Percentiles rank a stretch among this genome's conserved stretches.
Conservation (phyloP, 2,329 filamentous ascomycete genomes). For the Ophiostoma angusticollis region DNA sequence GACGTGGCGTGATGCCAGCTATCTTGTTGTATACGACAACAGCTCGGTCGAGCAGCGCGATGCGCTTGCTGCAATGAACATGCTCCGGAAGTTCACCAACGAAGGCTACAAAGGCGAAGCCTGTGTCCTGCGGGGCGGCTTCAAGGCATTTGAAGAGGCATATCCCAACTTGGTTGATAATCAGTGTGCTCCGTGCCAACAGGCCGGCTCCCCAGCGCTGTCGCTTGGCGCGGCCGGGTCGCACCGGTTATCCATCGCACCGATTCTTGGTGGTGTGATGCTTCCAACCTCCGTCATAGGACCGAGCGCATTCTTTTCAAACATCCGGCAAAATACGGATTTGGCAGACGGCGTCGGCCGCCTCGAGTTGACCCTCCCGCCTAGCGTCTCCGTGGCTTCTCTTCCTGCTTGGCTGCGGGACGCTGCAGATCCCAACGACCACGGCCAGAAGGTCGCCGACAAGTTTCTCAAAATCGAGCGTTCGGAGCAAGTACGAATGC, state of each 20-base stretch:
- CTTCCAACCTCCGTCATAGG: constrained; percentile 58
- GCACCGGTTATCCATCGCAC: constrained; percentile 39
- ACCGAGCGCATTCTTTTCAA: constrained; percentile 83
- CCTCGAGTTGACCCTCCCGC: constrained; percentile 41
- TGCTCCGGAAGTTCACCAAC: constrained; percentile 80
- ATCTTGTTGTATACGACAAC: constrained; percentile 80
- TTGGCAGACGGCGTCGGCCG: constrained; percentile 87
- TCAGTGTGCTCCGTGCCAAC: constrained; percentile 24
- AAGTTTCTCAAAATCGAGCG: constrained; percentile 77
- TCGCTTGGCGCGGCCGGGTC: constrained; percentile 38
- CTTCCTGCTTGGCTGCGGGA: constrained; percentile 68
- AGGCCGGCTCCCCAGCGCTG: constrained; percentile 29
- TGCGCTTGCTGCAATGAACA: constrained; percentile 67
- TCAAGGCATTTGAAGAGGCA: constrained; percentile 55
- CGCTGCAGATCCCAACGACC: constrained; percentile 52
- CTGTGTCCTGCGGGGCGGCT: constrained; percentile 71
- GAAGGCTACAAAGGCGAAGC: constrained; percentile 68
- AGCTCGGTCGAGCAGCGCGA: constrained; percentile 68
- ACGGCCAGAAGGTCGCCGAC: constrained; percentile 68
- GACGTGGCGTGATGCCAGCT: constrained; percentile 58
- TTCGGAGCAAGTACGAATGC: constrained; percentile 84
- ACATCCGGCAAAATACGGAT: constrained; percentile 95
- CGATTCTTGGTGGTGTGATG: constrained; percentile 79
- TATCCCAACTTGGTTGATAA: constrained; percentile 54
- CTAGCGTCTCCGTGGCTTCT: constrained; percentile 31